A percentile compares a stretch with the other conserved stretches of the same genome.
These are phyloP conservation scores for Daldinia sp. DNA, from an alignment of 2,329 filamentous ascomycete genomes.

Conservation along the genomic window DNA sequence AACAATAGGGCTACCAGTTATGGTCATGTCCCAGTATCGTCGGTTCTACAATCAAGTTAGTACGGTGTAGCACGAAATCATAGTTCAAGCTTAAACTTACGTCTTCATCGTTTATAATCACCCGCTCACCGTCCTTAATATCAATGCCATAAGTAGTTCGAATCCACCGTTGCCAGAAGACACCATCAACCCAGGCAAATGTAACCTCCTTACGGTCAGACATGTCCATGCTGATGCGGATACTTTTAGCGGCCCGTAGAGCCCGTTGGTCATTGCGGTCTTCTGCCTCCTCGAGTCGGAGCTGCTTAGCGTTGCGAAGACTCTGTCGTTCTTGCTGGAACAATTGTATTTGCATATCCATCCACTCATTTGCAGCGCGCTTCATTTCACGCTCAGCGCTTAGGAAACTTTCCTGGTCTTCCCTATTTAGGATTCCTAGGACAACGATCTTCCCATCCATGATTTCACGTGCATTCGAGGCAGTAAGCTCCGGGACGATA, in stretches of 20 bases:
- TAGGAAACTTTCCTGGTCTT: constrained; percentile 82
- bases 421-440: constrained; percentile 85
- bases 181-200: constrained; percentile 97
- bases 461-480: constrained; percentile 90
- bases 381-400: constrained; percentile 90
- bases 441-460: constrained; percentile 98
- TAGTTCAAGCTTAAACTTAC: constrained; percentile 66
- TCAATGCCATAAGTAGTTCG: constrained; percentile 94
- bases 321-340: constrained; percentile 96
- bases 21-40: constrained; percentile 93
- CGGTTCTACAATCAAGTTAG: constrained; percentile 74
- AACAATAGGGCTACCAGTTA: constrained; percentile 89
- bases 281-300: constrained; percentile 95
- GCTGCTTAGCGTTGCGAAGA: constrained; percentile 91
- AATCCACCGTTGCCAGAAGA: constrained; percentile 98
- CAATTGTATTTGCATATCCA: constrained; percentile 92
- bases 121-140: constrained; percentile 86
- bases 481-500: constrained; percentile 92
- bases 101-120: constrained; percentile 97
- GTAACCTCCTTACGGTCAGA: constrained; percentile 88
- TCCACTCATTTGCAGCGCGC: constrained; percentile 95
- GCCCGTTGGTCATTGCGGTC: constrained; percentile 92
- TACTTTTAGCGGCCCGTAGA: constrained; percentile 86
- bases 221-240: constrained; percentile 90
- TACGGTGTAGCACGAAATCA: constrained; percentile 28